phyloP scores from a whole-genome alignment of 495 filamentous ascomycete genomes.

The Hypoxylon subgilvum region DNA sequence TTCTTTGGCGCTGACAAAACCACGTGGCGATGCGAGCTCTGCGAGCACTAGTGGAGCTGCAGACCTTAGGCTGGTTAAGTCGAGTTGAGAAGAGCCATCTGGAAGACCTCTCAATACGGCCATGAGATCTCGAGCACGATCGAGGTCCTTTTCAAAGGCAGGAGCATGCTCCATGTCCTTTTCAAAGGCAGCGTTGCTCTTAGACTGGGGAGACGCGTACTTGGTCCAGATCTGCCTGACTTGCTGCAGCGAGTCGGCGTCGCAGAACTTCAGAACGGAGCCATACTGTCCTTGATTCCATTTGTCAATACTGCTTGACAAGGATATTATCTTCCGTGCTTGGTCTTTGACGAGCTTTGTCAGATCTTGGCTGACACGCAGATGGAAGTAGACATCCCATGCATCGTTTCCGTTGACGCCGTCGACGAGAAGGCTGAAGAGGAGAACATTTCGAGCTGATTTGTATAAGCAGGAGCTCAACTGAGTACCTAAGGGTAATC shows the following conservation, averaged over 20 bases:
- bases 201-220: constrained; percentile 15
- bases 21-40: no score
- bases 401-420: constrained; percentile 5
- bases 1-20: neutral
- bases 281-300: constrained; percentile 39
- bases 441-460: constrained; percentile 41
- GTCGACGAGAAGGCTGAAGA: constrained; percentile 40
- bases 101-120: no score
- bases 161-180: constrained; percentile 6
- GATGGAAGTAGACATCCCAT: constrained; percentile 41
- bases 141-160: no score
- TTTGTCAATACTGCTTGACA: constrained; percentile 26
- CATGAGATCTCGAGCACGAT: no score
- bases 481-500: neutral
- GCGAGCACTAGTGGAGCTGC: constrained; percentile 16
- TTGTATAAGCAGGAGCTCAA: constrained; percentile 3
- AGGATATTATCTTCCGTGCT: constrained; percentile 20
- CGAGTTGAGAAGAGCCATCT: no score
- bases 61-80: constrained; percentile 9
- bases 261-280: constrained; percentile 36
- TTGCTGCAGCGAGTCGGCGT: constrained; percentile 25
- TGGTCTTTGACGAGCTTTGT: constrained; percentile 31
- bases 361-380: constrained; percentile 20
- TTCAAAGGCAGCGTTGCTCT: constrained; percentile 8
- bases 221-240: constrained; percentile 35